Evolutionary conservation across 805 yeast species (phyloP), one percentile per base, ranked within the genome.

Genomic region (Wickerhamomyces rabaulensis): DNA sequence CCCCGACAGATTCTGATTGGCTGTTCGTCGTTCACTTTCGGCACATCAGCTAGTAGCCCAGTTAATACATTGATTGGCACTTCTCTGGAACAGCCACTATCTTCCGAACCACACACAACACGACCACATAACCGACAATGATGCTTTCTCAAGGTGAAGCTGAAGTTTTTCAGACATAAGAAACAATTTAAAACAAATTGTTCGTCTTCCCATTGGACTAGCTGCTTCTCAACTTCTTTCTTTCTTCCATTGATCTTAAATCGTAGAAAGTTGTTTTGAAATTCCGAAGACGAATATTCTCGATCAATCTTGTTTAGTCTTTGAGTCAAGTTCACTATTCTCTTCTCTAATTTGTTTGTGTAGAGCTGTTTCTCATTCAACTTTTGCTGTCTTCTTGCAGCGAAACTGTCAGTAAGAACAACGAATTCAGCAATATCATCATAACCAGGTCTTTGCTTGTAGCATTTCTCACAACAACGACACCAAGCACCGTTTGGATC

Each of bases 121-220:
- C 65, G 59, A 0, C 98, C 98, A 68, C 99, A 92, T 22, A 90
- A 63, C 33, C 98, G 69, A 63, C 99, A 94, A 62, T 92, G 99
- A 61, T 94, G 98, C 53, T 84, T 87, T 43, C 97, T 68, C 21
- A 76, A 54, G 0, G 79, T 60, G 39, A 85, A 65, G 10, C 75
- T 70, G 62, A 89, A 94, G 26, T 59, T 56, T 12, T 71, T 68
- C 13, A 68, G 62, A 57, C 99, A 92, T 8, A 86, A 67, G 8
- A 75, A 70, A 61, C 99, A 92, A 45, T 70, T 66, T 0, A 67
- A 55, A 0, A 74, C 73, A 4, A 57, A 55, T 3, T 62, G 47
- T 49, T 76, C 85, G 45, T 75, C 75, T 48, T 78, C 79, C 98
- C 98, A 92, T 13, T 73, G 70, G 0, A 78, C 79, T 3, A 82